Percentiles rank a stretch among this genome's conserved stretches.
Conservation (phyloP, 441 rosid species). For the Capsella rubella region DNA sequence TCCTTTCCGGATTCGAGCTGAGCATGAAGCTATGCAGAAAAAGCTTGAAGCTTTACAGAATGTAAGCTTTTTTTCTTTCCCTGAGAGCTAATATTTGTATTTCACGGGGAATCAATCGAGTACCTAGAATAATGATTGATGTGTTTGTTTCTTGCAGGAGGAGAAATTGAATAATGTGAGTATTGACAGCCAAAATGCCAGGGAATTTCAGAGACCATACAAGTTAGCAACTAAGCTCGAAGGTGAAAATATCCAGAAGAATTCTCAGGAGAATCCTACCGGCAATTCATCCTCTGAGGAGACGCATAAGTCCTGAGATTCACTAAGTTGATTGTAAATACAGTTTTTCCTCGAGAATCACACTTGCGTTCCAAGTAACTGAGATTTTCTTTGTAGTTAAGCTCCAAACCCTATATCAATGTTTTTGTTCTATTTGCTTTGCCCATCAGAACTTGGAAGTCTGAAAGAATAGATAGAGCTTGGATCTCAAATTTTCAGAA, state of each 20-base stretch:
- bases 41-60: conserved; percentile 85
- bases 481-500: background rate
- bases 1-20: conserved; percentile 90
- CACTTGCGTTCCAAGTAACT: conserved; percentile 32
- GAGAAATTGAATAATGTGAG: conserved; percentile 71
- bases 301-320: conserved; percentile 53
- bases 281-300: conserved; percentile 63
- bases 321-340: conserved; percentile 27
- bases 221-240: conserved; percentile 60
- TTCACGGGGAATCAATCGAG: background rate
- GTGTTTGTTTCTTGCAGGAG: conserved; percentile 60
- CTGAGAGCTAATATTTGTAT: background rate
- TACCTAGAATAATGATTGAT: conserved; percentile 10
- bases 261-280: conserved; percentile 44
- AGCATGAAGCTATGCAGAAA: conserved; percentile 90
- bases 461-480: background rate
- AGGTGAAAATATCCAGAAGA: conserved; percentile 51
- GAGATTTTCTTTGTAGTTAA: conserved; percentile 18
- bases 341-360: conserved; percentile 17
- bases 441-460: background rate
- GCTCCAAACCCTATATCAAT: background rate
- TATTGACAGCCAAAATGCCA: conserved; percentile 68
- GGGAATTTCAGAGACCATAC: conserved; percentile 77
- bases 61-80: conserved; percentile 47
- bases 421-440: background rate